A percentile compares a stretch with the other conserved stretches of the same genome.
Conservation (phyloP, 441 rosid species). For the Mallotus japonicus region DNA sequence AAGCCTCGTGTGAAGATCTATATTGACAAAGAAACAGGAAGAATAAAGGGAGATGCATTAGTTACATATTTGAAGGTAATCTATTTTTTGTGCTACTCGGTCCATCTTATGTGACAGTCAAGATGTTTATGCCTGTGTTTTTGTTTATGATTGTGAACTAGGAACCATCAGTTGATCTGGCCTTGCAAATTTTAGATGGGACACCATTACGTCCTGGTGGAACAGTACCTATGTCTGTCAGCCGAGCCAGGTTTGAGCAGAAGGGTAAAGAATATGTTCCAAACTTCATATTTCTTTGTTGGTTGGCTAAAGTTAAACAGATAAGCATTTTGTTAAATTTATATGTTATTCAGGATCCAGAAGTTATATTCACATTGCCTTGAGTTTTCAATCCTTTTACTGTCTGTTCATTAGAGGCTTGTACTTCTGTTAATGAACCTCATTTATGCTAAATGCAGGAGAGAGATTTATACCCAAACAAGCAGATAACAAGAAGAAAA, state of each 20-base stretch:
- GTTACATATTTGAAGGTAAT: conserved; percentile 86
- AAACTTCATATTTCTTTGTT: conserved; percentile 10
- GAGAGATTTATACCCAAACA: conserved; percentile 77
- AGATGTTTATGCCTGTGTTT: conserved; percentile 13
- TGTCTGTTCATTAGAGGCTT: conserved; percentile 1
- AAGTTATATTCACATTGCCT: neutral
- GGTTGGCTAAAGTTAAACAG: conserved; percentile 6
- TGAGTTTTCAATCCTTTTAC: conserved; percentile 13
- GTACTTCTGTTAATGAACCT: neutral
- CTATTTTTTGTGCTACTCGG: conserved; percentile 12
- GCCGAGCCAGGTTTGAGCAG: conserved; percentile 85
- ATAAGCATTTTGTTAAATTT: neutral
- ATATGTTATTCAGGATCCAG: conserved; percentile 1
- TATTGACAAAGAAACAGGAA: conserved; percentile 80
- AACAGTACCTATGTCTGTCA: conserved; percentile 72
- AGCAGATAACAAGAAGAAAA: conserved; percentile 82
- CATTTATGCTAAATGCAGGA: conserved; percentile 45
- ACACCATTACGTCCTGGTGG: conserved; percentile 83
- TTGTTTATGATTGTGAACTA: conserved; percentile 24
- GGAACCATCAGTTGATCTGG: conserved; percentile 97
- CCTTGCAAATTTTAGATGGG: conserved; percentile 87
- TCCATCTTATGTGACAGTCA: conserved; percentile 12
- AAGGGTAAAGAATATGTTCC: conserved; percentile 52
- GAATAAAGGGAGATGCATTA: conserved; percentile 89
- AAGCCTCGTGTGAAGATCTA: conserved; percentile 93